phyloP scores from a whole-genome alignment of 805 yeast genomes.

The Novakomyces olei region DNA sequence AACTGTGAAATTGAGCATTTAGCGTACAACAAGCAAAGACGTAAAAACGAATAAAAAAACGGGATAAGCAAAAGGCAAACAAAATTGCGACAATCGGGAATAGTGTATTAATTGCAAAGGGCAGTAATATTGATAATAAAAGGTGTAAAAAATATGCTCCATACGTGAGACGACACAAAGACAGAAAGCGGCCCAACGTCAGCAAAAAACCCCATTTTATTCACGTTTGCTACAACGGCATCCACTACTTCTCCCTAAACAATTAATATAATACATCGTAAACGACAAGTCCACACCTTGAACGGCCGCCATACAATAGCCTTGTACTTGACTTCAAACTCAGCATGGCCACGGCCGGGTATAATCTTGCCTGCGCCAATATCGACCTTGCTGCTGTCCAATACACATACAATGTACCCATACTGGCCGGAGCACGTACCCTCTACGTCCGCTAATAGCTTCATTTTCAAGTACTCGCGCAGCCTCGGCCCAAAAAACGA shows the following conservation, averaged over 20 bases:
- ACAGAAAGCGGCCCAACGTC: slow-evolving; percentile 95
- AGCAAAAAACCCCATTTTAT: slow-evolving; percentile 89
- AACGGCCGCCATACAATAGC: slow-evolving; percentile 98
- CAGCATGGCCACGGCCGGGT: slow-evolving; percentile 85
- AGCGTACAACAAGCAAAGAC: no score
- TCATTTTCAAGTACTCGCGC: slow-evolving; percentile 79
- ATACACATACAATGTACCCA: slow-evolving; percentile 88
- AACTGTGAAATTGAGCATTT: slow-evolving; percentile 20
- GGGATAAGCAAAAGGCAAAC: no score
- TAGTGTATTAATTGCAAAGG: not conserved
- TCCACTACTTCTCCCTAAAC: slow-evolving; percentile 84
- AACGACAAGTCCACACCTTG: slow-evolving; percentile 22
- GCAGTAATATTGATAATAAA: not conserved
- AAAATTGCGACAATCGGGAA: not conserved
- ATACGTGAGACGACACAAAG: slow-evolving; percentile 67
- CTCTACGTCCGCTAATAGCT: slow-evolving; percentile 83
- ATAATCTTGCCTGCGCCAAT: slow-evolving; percentile 84
- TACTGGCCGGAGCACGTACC: slow-evolving; percentile 98
- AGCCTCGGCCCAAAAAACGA: slow-evolving; percentile 94
- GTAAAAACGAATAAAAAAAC: no score
- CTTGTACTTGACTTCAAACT: slow-evolving; percentile 82
- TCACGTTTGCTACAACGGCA: slow-evolving; percentile 79
- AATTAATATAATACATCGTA: slow-evolving; percentile 1
- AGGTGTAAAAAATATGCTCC: slow-evolving; percentile 5
- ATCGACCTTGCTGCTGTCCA: slow-evolving; percentile 84